Percentiles rank a stretch among this genome's conserved stretches.
Evolutionary conservation across 257 asterid genomes (phyloP).

Genomic region (Przewalskia tangutica): DNA sequence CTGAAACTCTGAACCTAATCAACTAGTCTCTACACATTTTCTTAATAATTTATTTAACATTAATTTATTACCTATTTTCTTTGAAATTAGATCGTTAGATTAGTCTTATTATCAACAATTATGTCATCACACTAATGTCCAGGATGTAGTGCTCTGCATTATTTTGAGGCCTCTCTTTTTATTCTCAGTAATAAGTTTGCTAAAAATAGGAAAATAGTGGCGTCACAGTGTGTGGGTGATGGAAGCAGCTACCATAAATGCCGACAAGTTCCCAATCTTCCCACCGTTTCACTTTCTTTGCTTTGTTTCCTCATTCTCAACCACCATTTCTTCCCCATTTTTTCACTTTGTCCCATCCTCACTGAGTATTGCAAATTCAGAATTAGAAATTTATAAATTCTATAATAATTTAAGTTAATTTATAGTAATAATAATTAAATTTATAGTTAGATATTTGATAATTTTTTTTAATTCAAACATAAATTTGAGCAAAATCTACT

Average conservation of each 20-base stretch:
- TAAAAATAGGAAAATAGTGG: not conserved
- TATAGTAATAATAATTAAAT: too few relatives aligned
- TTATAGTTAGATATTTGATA: too few relatives aligned
- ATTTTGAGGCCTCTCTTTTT: not conserved
- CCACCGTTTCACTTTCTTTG: slow-evolving; percentile 1
- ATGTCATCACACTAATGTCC: not conserved
- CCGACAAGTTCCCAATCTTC: slow-evolving; percentile 25
- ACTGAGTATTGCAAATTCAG: too few relatives aligned
- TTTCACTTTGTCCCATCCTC: not conserved
- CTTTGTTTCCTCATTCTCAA: slow-evolving; percentile 15
- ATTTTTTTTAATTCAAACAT: too few relatives aligned
- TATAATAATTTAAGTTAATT: too few relatives aligned
- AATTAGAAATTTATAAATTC: not conserved
- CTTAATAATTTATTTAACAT: not conserved
- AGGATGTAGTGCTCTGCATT: not conserved
- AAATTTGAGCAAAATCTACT: too few relatives aligned
- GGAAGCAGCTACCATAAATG: slow-evolving; percentile 18
- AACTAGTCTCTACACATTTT: not conserved
- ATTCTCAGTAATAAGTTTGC: not conserved
- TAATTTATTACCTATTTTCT: not conserved
- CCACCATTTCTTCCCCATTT: not conserved
- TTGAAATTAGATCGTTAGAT: not conserved
- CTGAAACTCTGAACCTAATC: not conserved
- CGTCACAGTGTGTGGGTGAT: slow-evolving; percentile 10
- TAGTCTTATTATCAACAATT: not conserved